Percentiles rank a stretch among this genome's conserved stretches.
Conservation (phyloP, 1,139 yeast species). For the Pichia inconspicua region DNA sequence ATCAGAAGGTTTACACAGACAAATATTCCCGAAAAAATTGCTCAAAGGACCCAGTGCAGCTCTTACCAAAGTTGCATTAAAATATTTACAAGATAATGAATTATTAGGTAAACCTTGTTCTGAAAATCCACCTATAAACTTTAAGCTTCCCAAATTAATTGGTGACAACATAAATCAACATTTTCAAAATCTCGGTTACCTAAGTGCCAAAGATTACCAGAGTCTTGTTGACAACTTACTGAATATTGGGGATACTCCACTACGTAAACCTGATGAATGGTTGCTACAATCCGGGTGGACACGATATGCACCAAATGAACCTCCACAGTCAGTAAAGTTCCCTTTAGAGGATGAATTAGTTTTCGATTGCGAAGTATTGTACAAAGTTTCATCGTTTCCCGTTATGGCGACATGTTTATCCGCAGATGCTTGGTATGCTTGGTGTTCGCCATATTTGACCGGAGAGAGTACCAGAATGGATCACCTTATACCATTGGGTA, state of each 20-base stretch:
- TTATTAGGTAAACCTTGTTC: conserved; percentile 75
- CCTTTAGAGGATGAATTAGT: conserved; percentile 67
- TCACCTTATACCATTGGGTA: conserved; percentile 66
- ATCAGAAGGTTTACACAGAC: conserved; percentile 48
- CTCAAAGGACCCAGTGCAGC: conserved; percentile 16
- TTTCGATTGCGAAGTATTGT: conserved; percentile 86
- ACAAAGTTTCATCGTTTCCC: conserved; percentile 66
- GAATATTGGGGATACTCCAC: conserved; percentile 19
- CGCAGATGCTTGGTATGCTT: conserved; percentile 78
- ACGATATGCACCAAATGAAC: conserved; percentile 48
- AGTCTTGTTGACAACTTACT: conserved; percentile 38
- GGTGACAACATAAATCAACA: conserved; percentile 79
- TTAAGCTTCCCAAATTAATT: conserved; percentile 59
- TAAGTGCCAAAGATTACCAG: conserved; percentile 56
- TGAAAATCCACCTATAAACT: conserved; percentile 51
- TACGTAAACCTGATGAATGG: conserved; percentile 48
- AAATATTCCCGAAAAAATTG: conserved; percentile 44
- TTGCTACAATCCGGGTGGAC: conserved; percentile 71
- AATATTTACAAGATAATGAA: conserved; percentile 55
- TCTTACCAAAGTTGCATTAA: conserved; percentile 49
- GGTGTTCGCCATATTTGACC: conserved; percentile 83
- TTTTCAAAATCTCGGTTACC: conserved; percentile 62
- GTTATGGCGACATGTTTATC: conserved; percentile 80
- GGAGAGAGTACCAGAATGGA: conserved; percentile 40
- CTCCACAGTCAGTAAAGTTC: conserved; percentile 52